A percentile compares a stretch with the other conserved stretches of the same genome.
Conservation (phyloP, 2,329 filamentous ascomycete genomes). For the Tolypocladium guangdongense region DNA sequence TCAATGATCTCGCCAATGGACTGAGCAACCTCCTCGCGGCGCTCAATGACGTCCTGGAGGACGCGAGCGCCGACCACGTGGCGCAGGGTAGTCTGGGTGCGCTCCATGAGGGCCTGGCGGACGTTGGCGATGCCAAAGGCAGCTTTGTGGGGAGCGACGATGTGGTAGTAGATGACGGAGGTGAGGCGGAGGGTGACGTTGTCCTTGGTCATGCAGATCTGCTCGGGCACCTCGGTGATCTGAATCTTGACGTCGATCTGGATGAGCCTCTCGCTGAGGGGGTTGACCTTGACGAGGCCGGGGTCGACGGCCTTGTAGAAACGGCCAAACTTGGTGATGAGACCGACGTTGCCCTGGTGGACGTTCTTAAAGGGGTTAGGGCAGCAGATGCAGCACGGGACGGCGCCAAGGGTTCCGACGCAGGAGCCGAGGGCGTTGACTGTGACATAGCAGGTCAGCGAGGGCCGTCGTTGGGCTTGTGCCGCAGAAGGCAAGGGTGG, state of each 20-base stretch:
- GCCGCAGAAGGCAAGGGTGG: not conserved
- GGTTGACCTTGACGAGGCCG: conserved; percentile 94
- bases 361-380: conserved; percentile 96
- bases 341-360: conserved; percentile 82
- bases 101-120: conserved; percentile 90
- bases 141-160: conserved; percentile 88
- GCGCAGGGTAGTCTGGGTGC: conserved; percentile 92
- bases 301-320: conserved; percentile 96
- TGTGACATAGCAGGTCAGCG: conserved; percentile 13
- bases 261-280: conserved; percentile 77
- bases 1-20: conserved; percentile 97
- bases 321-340: conserved; percentile 89
- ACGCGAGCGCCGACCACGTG: conserved; percentile 94
- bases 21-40: conserved; percentile 90
- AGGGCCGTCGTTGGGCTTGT: not conserved
- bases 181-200: conserved; percentile 91
- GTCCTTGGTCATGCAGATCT: conserved; percentile 99
- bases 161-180: conserved; percentile 98
- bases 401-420: conserved; percentile 70
- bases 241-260: conserved; percentile 99
- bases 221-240: conserved; percentile 91
- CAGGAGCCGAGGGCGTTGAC: conserved; percentile 63
- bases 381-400: conserved; percentile 85
- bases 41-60: conserved; percentile 95
- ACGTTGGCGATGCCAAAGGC: conserved; percentile 95